A percentile compares a stretch with the other conserved stretches of the same genome.
phyloP scores from a whole-genome alignment of 148 eudicot genomes.

The Polygonum aviculare region DNA sequence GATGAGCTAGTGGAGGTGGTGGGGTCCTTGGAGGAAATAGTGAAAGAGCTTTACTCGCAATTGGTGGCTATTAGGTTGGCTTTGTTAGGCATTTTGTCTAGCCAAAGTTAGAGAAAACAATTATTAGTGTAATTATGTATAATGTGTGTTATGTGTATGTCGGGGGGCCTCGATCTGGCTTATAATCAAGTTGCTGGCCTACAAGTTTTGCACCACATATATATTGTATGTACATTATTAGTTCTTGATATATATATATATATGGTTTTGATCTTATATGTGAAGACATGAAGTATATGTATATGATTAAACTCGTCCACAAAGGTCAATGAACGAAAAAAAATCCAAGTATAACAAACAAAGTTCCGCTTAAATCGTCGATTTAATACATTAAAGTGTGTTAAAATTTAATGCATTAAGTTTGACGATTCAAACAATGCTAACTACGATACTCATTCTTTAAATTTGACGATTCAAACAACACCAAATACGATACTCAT shows the following conservation, averaged over 20 bases:
- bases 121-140: neutral
- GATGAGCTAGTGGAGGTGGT: slow-evolving; percentile 18
- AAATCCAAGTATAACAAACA: too few species aligned
- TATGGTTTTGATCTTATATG: neutral
- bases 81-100: slow-evolving; percentile 9
- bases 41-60: slow-evolving; percentile 23
- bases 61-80: slow-evolving; percentile 26
- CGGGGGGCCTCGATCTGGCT: neutral
- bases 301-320: too few species aligned
- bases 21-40: slow-evolving; percentile 20
- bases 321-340: too few species aligned
- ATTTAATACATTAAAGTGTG: too few species aligned
- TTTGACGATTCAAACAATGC: too few species aligned
- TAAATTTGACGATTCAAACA: too few species aligned
- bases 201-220: neutral
- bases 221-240: neutral
- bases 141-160: neutral
- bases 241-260: neutral
- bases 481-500: too few species aligned
- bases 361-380: too few species aligned
- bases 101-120: neutral
- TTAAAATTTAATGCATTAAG: too few species aligned
- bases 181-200: neutral
- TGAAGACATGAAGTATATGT: neutral
- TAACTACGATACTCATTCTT: too few species aligned